Base-by-base conservation (phyloP, 108 stramenopile genomes). In the Craspedostauros australis region DNA sequence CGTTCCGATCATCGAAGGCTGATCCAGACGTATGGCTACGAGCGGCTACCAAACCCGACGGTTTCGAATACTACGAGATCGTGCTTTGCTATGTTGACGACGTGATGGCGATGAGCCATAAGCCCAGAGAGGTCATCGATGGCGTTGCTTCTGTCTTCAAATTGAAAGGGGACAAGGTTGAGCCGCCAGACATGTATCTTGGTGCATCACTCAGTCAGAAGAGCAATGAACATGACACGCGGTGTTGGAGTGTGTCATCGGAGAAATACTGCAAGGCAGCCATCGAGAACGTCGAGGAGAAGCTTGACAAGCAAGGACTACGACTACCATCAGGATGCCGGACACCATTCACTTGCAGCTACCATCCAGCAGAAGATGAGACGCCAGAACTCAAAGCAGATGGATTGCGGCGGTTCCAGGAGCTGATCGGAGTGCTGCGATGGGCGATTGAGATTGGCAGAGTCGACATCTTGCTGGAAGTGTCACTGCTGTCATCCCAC, bases 371-470 rank as follows among this genome's bases (percentile, higher is more conserved):
- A 26, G 24, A 63, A 6, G 66, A 65, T 43, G 27, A 37, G 0
- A 50, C 48, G 1, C 16, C 34, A 1, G 54, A 67, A 4, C 49
- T 55, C 16, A 39, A 39, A 23, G 26, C 22, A 3, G 54, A 57
- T 1, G 16, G 32, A 20, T n/a, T 21, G 5, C 8, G 29, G 0
- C 7, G 36, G 16, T 73, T 33, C 45, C 62, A 52, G 30, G 43
- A 70, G 20, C 40, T 73, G 9, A 70, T 78, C 32, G 68, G 77
- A 0, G 53, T 73, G 2, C 39, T 70, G 1, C 50, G 64, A 14
- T 78, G 77, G 77, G 59, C 64, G 7, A 43, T 65, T 6, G 68
- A 78, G 45, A 22, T 73, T 2, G 77, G 77, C 0, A 26, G 72
- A 2, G 18, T 66, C 0, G 77, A 78, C 26, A 66, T 77, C 30